Conservation (phyloP, 2,329 filamentous ascomycete species). For the Mycosphaerelloides madeirae region DNA sequence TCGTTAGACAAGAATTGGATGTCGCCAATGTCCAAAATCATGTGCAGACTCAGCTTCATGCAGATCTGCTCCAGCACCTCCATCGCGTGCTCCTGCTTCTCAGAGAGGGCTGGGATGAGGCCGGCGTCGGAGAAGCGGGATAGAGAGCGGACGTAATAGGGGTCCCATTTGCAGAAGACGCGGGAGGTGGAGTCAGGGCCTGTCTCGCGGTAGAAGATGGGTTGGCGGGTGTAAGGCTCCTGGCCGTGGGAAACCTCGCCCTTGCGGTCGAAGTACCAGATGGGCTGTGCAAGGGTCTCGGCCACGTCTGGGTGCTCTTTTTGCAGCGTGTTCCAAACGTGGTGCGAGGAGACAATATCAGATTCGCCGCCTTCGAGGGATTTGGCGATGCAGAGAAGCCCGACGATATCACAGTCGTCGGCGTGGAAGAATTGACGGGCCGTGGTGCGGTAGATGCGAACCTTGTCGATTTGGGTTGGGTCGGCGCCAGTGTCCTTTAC, state of each 20-base stretch:
- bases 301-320: constrained; percentile 71
- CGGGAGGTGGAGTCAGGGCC: constrained; percentile 52
- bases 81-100: constrained; percentile 63
- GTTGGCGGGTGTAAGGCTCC: constrained; percentile 40
- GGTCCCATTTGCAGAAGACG: constrained; percentile 78
- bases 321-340: constrained; percentile 77
- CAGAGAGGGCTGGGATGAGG: constrained; percentile 66
- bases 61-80: constrained; percentile 71
- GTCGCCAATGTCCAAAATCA: constrained; percentile 80
- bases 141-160: constrained; percentile 77
- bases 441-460: constrained; percentile 82
- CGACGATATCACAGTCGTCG: constrained; percentile 78
- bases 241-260: constrained; percentile 74
- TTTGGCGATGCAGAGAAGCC: constrained; percentile 72
- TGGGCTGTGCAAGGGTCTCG: constrained; percentile 66
- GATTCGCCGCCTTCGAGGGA: constrained; percentile 78
- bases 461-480: constrained; percentile 71
- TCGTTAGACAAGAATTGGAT: constrained; percentile 80
- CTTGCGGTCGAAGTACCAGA: constrained; percentile 92
- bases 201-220: constrained; percentile 71
- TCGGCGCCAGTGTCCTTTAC: constrained; percentile 87
- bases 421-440: constrained; percentile 81
- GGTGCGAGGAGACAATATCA: constrained; percentile 72
- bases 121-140: constrained; percentile 55
- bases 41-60: constrained; percentile 68